Conservation (phyloP, 495 filamentous ascomycete species). For the Mycothermus thermophilus region DNA sequence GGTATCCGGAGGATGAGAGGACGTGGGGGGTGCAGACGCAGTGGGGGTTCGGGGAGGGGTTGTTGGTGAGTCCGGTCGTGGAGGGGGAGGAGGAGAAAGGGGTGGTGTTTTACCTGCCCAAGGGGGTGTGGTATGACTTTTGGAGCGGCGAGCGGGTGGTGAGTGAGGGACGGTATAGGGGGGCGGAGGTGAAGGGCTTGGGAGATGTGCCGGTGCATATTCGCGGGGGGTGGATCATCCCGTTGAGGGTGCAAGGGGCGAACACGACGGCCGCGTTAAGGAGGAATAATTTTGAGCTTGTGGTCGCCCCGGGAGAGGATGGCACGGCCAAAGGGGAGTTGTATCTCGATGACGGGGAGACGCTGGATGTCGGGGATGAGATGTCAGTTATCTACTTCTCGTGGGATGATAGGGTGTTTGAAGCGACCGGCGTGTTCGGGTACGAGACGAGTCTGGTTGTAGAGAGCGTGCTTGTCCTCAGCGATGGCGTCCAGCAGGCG, state of each 20-base stretch:
- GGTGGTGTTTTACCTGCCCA: conserved; percentile 57
- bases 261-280: conserved; percentile 60
- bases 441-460: conserved; percentile 36
- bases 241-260: conserved; percentile 40
- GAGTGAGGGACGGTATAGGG: conserved; percentile 37
- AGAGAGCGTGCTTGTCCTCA: conserved; percentile 41
- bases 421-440: conserved; percentile 39
- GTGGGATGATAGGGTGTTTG: conserved; percentile 35
- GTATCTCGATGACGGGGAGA: conserved; percentile 51
- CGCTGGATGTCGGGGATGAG: conserved; percentile 13
- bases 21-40: conserved; percentile 49
- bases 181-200: conserved; percentile 38
- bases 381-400: conserved; percentile 39
- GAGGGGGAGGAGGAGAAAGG: conserved; percentile 44
- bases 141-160: conserved; percentile 44
- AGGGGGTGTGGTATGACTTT: conserved; percentile 65
- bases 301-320: conserved; percentile 47
- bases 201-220: conserved; percentile 64
- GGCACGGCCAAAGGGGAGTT: conserved; percentile 29
- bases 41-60: conserved; percentile 55
- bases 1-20: conserved; percentile 50
- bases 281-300: conserved; percentile 48
- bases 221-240: conserved; percentile 53
- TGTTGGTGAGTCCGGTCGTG: conserved; percentile 60
- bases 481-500: conserved; percentile 16